Conservation (phyloP, 1,284 basidiomycete genomes). For the Pseudomicrostroma phylloplanum region DNA sequence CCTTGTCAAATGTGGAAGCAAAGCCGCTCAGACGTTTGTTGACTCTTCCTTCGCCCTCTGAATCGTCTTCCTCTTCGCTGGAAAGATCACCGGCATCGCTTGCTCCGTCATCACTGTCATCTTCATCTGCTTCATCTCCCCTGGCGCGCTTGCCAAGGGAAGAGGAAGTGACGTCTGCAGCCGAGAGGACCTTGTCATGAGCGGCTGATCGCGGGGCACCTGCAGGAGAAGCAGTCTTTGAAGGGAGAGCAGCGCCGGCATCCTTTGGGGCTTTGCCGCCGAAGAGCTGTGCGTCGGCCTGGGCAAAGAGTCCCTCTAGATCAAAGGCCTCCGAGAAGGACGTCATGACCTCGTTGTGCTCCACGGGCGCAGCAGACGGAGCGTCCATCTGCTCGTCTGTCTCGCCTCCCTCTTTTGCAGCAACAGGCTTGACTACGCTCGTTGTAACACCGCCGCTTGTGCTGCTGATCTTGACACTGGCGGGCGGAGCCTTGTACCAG, state of each 20-base stretch:
- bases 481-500: conserved; percentile 74
- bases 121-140: conserved; percentile 11
- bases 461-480: conserved; percentile 54
- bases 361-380: conserved; percentile 10
- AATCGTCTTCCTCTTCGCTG: conserved; percentile 9
- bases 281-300: conserved; percentile 46
- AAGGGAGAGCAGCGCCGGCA: conserved; percentile 15
- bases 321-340: conserved; percentile 45
- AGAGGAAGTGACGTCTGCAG: conserved; percentile 1
- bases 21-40: conserved; percentile 14
- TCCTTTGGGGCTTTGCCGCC: conserved; percentile 17
- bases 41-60: conserved; percentile 1
- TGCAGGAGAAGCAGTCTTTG: conserved; percentile 13
- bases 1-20: conserved; percentile 11
- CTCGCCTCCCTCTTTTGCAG: conserved; percentile 1
- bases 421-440: background rate
- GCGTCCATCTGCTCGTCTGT: background rate
- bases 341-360: conserved; percentile 24
- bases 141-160: conserved; percentile 10
- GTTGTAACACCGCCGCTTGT: background rate
- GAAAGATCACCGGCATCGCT: background rate
- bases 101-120: conserved; percentile 8
- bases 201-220: conserved; percentile 13
- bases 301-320: conserved; percentile 42
- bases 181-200: conserved; percentile 16